A percentile compares a stretch with the other conserved stretches of the same genome.
These are phyloP conservation scores for Neocatenulostroma microsporum DNA, from an alignment of 2,329 filamentous ascomycete species.

Conservation along the genomic window DNA sequence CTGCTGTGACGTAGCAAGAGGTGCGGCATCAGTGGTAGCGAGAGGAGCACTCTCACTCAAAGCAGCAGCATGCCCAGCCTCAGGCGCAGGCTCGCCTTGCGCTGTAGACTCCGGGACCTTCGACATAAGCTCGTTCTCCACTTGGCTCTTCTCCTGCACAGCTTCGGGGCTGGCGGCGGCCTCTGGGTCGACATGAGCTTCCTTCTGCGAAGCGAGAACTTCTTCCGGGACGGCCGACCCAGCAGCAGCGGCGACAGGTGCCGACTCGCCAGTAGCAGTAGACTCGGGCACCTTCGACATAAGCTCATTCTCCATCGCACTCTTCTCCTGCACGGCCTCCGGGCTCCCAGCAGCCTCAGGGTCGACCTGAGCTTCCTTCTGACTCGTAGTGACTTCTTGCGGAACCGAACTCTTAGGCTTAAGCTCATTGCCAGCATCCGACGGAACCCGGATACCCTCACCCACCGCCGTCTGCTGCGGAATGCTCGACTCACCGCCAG, in stretches of 20 bases:
- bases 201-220: conserved; percentile 26
- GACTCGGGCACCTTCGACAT: conserved; percentile 49
- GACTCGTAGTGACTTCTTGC: conserved; percentile 21
- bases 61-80: conserved; percentile 27
- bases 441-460: conserved; percentile 13
- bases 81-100: conserved; percentile 38
- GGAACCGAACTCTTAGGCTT: conserved; percentile 21
- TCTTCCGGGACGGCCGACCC: conserved; percentile 34
- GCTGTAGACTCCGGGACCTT: conserved; percentile 42
- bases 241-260: conserved; percentile 52
- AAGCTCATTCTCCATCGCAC: conserved; percentile 64
- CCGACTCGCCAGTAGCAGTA: conserved; percentile 48
- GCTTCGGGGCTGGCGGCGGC: conserved; percentile 61
- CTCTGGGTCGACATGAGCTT: conserved; percentile 50
- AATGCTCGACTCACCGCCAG: conserved; percentile 10
- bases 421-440: conserved; percentile 17
- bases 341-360: conserved; percentile 66
- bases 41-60: conserved; percentile 29
- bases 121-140: conserved; percentile 66
- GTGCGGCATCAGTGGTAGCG: conserved; percentile 4
- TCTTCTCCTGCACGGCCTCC: conserved; percentile 67
- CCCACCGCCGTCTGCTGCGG: conserved; percentile 17
- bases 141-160: conserved; percentile 64
- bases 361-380: conserved; percentile 33
- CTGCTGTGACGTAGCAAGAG: conserved; percentile 9